These are phyloP conservation scores for Neurospora sp. DNA, from an alignment of 495 filamentous ascomycete species.

Conservation along the genomic window DNA sequence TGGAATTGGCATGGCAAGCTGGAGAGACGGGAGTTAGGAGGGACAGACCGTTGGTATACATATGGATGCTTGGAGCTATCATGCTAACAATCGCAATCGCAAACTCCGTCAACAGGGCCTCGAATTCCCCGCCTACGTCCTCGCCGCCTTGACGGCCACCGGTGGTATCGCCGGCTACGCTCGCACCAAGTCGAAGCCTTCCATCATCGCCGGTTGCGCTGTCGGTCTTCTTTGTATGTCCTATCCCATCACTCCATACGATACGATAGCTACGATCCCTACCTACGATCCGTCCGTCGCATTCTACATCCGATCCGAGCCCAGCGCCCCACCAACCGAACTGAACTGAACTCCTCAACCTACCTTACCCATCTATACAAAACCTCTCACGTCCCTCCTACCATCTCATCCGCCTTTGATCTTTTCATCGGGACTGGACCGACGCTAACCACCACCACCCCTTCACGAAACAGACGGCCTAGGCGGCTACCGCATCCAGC, in stretches of 20 bases:
- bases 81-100: background rate
- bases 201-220: constrained; percentile 67
- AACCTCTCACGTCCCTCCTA: background rate
- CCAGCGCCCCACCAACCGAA: background rate
- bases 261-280: background rate
- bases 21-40: no score
- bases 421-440: background rate
- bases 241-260: background rate
- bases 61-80: background rate
- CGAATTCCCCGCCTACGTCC: constrained; percentile 50
- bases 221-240: constrained; percentile 56
- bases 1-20: no score
- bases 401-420: background rate
- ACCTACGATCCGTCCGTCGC: background rate
- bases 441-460: background rate
- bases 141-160: constrained; percentile 72
- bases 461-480: constrained; percentile 40
- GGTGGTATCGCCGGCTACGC: constrained; percentile 78
- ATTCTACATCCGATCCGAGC: background rate
- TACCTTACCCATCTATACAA: background rate
- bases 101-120: constrained; percentile 16
- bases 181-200: constrained; percentile 76
- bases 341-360: background rate
- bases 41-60: no score
- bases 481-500: constrained; percentile 59